Evolutionary conservation across 2,329 filamentous ascomycete genomes (phyloP).

Genomic region (Westerdykella sp.): DNA sequence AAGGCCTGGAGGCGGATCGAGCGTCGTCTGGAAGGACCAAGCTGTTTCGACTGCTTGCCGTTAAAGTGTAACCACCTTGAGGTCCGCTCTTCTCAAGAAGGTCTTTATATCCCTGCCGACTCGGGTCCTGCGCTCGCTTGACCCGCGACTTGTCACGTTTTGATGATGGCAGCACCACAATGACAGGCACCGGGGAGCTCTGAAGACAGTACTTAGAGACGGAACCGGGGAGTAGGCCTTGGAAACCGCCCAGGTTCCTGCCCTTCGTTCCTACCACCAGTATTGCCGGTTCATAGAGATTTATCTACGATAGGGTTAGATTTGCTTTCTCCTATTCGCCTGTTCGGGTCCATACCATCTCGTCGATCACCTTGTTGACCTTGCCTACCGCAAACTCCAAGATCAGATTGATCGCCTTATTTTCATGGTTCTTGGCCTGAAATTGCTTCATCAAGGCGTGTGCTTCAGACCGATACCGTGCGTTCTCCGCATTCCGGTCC

Average conservation of each 20-base stretch:
- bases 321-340: background rate
- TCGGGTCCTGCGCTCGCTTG: conserved; percentile 73
- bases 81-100: conserved; percentile 63
- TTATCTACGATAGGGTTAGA: conserved; percentile 55
- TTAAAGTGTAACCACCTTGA: conserved; percentile 48
- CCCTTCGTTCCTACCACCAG: conserved; percentile 86
- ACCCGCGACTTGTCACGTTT: conserved; percentile 86
- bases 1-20: conserved; percentile 7
- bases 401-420: conserved; percentile 78
- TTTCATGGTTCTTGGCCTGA: conserved; percentile 70
- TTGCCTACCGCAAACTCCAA: conserved; percentile 86
- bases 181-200: conserved; percentile 86
- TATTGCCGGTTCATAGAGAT: conserved; percentile 85
- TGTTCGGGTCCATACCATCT: conserved; percentile 59
- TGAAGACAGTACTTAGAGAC: conserved; percentile 94
- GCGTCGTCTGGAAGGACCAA: conserved; percentile 35
- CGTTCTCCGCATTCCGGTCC: conserved; percentile 56
- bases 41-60: conserved; percentile 43
- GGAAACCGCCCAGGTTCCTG: conserved; percentile 75
- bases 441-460: conserved; percentile 68
- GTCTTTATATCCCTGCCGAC: conserved; percentile 67
- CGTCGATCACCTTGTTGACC: conserved; percentile 82
- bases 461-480: conserved; percentile 70
- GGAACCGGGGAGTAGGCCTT: conserved; percentile 78
- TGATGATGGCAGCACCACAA: conserved; percentile 80